These are phyloP conservation scores for Hortiboletus rubellus DNA, from an alignment of 1,284 basidiomycete species.

Conservation along the genomic window DNA sequence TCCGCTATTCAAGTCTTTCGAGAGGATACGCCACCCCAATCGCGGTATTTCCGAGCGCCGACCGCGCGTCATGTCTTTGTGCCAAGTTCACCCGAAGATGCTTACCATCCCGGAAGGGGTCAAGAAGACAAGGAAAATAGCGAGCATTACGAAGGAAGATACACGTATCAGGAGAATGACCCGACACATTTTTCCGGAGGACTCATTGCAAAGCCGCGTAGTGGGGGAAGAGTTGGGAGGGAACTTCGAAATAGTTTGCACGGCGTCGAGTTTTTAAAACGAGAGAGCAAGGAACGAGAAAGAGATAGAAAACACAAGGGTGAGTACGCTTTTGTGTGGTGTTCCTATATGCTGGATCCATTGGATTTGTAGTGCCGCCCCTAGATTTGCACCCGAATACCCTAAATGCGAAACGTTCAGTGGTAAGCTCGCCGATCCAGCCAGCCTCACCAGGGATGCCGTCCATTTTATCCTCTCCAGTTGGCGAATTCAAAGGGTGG, in stretches of 20 bases:
- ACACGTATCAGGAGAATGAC: constrained; percentile 23
- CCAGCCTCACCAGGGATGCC: constrained; percentile 24
- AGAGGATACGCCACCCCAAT: constrained; percentile 12
- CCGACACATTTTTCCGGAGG: constrained; percentile 32
- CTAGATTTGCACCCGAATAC: constrained; percentile 37
- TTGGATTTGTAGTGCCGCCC: constrained; percentile 32
- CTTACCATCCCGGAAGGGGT: constrained; percentile 12
- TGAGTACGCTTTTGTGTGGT: constrained; percentile 35
- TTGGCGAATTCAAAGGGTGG: constrained; percentile 82
- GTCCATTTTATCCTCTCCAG: constrained; percentile 39
- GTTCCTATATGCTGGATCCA: background rate
- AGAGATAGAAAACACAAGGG: constrained; percentile 54
- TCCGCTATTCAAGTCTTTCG: constrained; percentile 13
- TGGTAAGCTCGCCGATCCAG: constrained; percentile 40
- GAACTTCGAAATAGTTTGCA: constrained; percentile 52
- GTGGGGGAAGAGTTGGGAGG: constrained; percentile 44
- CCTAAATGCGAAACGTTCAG: constrained; percentile 38
- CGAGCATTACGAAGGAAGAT: constrained; percentile 9
- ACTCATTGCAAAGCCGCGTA: constrained; percentile 43
- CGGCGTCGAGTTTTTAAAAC: constrained; percentile 35
- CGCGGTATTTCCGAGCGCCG: constrained; percentile 13
- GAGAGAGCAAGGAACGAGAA: constrained; percentile 48
- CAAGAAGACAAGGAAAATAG: constrained; percentile 58
- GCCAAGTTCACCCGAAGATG: constrained; percentile 18
- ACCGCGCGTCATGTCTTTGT: constrained; percentile 8